Evolutionary conservation across 306 rosid genomes (phyloP).

Genomic region (Cucumis melo): DNA sequence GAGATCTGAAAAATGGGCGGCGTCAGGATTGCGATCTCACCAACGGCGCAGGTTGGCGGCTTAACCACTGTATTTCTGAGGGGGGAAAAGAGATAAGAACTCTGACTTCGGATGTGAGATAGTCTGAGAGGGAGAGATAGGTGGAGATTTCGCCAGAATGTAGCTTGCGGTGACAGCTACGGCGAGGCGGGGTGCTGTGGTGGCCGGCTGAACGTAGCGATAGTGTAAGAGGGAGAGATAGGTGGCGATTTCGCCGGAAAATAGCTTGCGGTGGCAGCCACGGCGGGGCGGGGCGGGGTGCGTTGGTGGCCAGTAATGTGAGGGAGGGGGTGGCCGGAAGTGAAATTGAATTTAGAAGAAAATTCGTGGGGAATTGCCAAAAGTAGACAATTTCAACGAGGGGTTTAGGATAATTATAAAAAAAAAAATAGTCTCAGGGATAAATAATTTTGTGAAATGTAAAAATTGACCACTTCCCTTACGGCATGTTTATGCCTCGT

Average conservation of each 20-base stretch:
- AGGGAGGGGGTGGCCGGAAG: background rate
- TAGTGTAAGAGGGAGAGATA: background rate
- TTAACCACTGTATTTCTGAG: background rate
- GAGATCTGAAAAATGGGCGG: background rate
- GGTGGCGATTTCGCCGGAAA: background rate
- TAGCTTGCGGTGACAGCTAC: background rate
- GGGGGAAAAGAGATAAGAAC: background rate
- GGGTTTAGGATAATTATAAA: too few species aligned
- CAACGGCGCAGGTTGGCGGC: background rate
- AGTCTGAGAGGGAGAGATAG: background rate
- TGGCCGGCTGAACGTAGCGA: too few species aligned
- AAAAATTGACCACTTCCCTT: too few species aligned
- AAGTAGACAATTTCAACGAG: too few species aligned
- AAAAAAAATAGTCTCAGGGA: too few species aligned
- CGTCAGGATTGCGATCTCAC: background rate
- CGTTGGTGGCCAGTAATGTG: background rate
- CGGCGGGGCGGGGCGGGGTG: background rate
- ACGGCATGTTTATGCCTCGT: too few species aligned
- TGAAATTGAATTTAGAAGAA: background rate
- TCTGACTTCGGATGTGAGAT: background rate
- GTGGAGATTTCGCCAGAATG: background rate
- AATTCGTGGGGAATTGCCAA: too few species aligned
- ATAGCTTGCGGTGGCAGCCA: background rate
- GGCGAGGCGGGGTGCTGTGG: background rate
- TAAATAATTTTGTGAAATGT: too few species aligned